Evolutionary conservation across 179 eudicot species (phyloP).

Genomic region (Actinidia arguta): DNA sequence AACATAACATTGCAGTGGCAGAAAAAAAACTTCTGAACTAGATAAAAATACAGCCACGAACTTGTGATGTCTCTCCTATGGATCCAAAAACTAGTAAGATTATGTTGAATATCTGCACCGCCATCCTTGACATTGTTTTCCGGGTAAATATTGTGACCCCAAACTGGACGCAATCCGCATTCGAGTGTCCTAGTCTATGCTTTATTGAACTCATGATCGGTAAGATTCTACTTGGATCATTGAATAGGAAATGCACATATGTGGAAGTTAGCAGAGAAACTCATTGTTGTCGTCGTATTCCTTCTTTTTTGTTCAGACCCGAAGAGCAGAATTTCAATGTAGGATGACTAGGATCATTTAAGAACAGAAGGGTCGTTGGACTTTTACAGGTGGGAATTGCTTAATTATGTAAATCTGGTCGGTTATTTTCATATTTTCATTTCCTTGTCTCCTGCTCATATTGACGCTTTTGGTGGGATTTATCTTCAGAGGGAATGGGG

Average conservation of each 20-base stretch:
- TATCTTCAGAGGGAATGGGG: constrained; percentile 89
- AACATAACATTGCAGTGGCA: not conserved
- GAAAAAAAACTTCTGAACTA: not conserved
- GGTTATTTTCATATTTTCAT: not conserved
- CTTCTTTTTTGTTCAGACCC: constrained; percentile 60
- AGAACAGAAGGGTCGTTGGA: constrained; percentile 83
- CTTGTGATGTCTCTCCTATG: not conserved
- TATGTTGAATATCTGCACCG: not conserved
- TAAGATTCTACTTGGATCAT: constrained; percentile 8
- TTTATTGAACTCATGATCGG: not conserved
- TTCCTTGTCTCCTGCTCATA: not conserved
- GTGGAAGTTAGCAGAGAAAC: not conserved
- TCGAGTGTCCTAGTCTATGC: not conserved
- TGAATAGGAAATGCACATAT: constrained; percentile 8
- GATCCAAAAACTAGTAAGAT: not conserved
- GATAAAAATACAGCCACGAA: not conserved
- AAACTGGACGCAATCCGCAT: not conserved
- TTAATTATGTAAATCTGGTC: not conserved
- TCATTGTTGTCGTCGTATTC: constrained; percentile 19
- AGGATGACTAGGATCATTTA: constrained; percentile 75
- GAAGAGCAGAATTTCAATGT: constrained; percentile 79
- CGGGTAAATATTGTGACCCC: not conserved
- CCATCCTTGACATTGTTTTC: not conserved
- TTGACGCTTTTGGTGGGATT: not conserved
- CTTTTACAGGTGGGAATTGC: constrained; percentile 69